Base-by-base conservation (phyloP, 306 rosid species). In the Rosa lucieae region DNA sequence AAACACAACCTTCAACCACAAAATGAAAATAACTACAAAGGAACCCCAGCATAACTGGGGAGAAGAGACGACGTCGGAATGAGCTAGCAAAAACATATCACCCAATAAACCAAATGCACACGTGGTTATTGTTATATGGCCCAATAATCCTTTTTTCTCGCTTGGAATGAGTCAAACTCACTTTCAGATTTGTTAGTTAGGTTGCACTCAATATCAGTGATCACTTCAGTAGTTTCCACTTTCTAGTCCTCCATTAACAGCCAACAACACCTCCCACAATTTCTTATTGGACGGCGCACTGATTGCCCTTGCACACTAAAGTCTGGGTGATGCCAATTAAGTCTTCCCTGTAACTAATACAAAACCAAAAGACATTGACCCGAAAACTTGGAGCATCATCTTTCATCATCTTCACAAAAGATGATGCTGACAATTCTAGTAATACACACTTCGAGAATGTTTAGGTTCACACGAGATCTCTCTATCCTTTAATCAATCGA, bases 211-310 rank as follows among this genome's bases (percentile, higher is more conserved):
- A 53, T 44, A 52, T 17, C 73, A 40, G 10, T 23, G 74, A 13
- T 21, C 56, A 23, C 15, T 70, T 23, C 74, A 46, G 11, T 44
- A 71, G 58, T 70, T 71, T 71, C 61, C 61, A 70, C 40, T 46
- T 61, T 23, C 39, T 4, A 5, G n/a, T 63, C 69, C 43, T 63
- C 69, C 21, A 32, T 63, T 13, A 35, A 63, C 69, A 29, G 42
- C 18, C 43, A 63, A 9, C 43, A 63, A 35, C 69, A 32, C 43
- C n/a, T 71, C 75, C 74, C 23, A 26, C 26, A 37, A 26, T 29
- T 71, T 48, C 46, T 8, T 12, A 29, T 47, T 71, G 61, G 61
- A 48, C 26, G 59, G 12, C 75, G 43, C 75, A 71, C 75, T 48
- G 0, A 42, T 20, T 69, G 1, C 42, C 5, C 5, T 70, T 46